Evolutionary conservation across 108 stramenopile species (phyloP).

Genomic region (Fistulifera pelliculosa): DNA sequence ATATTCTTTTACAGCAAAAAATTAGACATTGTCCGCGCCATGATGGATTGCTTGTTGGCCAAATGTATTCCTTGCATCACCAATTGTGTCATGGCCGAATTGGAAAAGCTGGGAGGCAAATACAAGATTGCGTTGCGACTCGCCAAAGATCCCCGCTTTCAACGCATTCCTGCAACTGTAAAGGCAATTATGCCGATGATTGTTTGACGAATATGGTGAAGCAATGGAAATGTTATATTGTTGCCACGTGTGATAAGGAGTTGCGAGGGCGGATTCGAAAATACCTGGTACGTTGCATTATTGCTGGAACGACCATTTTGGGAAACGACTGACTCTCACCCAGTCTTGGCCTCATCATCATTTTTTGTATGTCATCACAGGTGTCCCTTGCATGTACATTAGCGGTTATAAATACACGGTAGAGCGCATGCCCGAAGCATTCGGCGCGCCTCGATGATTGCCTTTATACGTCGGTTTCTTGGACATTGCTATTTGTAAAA

Average conservation of each 20-base stretch:
- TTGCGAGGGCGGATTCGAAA: slow-evolving; percentile 89
- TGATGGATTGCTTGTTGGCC: slow-evolving; percentile 99
- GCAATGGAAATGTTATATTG: slow-evolving; percentile 96
- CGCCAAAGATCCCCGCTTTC: slow-evolving; percentile 96
- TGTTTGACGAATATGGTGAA: slow-evolving; percentile 69
- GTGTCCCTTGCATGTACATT: slow-evolving; percentile 99
- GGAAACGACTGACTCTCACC: too few relatives aligned
- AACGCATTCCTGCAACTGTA: slow-evolving; percentile 90
- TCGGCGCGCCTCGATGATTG: slow-evolving; percentile 75
- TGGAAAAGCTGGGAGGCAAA: slow-evolving; percentile 96
- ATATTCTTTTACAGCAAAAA: slow-evolving; percentile 70
- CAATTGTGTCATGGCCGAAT: slow-evolving; percentile 98
- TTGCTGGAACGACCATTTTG: too few relatives aligned
- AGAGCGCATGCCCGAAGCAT: slow-evolving; percentile 98
- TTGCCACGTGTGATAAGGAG: slow-evolving; percentile 99
- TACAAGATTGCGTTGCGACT: slow-evolving; percentile 94
- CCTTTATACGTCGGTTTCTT: too few relatives aligned
- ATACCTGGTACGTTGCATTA: slow-evolving; percentile 59
- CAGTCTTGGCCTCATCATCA: too few relatives aligned
- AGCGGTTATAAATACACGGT: slow-evolving; percentile 91
- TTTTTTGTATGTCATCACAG: too few relatives aligned
- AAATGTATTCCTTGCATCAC: slow-evolving; percentile 97
- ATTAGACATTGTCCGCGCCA: slow-evolving; percentile 93
- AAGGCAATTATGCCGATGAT: slow-evolving; percentile 95
- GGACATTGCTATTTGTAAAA: too few relatives aligned